These are phyloP conservation scores for Zymoseptoria brevis DNA, from an alignment of 2,329 filamentous ascomycete genomes.

Conservation along the genomic window DNA sequence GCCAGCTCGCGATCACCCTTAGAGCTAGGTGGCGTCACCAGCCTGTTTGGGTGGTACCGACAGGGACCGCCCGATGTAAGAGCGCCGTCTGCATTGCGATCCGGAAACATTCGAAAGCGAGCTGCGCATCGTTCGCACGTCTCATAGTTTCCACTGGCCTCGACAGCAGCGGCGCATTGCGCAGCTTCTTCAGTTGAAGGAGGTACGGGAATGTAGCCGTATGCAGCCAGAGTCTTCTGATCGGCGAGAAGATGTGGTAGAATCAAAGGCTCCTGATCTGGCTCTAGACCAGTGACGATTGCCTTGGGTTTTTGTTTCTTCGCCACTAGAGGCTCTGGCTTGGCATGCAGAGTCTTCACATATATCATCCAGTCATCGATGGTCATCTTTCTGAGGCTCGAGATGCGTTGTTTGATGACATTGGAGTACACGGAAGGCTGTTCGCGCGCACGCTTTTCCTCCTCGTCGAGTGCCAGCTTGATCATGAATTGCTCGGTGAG, in stretches of 20 bases:
- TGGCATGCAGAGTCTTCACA: conserved; percentile 16
- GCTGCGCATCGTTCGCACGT: conserved; percentile 77
- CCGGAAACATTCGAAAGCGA: conserved; percentile 87
- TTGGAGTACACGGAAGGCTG: conserved; percentile 70
- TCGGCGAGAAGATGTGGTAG: conserved; percentile 57
- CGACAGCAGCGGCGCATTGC: conserved; percentile 56
- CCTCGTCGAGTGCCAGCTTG: conserved; percentile 63
- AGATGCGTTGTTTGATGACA: conserved; percentile 72
- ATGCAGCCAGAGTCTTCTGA: conserved; percentile 53
- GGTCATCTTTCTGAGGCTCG: conserved; percentile 67
- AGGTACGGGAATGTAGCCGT: conserved; percentile 66
- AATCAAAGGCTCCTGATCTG: conserved; percentile 59
- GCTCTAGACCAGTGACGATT: conserved; percentile 62
- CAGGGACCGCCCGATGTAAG: conserved; percentile 76
- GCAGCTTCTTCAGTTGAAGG: conserved; percentile 61
- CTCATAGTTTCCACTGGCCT: conserved; percentile 69
- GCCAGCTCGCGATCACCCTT: conserved; percentile 48
- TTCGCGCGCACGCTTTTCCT: conserved; percentile 64
- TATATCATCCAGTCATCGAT: conserved; percentile 57
- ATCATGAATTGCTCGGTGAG: conserved; percentile 61
- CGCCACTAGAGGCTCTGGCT: conserved; percentile 19
- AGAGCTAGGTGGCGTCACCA: conserved; percentile 50
- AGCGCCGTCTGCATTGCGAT: conserved; percentile 65
- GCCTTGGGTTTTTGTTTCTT: conserved; percentile 22
- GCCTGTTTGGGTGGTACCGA: conserved; percentile 70